phyloP scores from a whole-genome alignment of 2,329 filamentous ascomycete species.

The Botryotinia calthae region DNA sequence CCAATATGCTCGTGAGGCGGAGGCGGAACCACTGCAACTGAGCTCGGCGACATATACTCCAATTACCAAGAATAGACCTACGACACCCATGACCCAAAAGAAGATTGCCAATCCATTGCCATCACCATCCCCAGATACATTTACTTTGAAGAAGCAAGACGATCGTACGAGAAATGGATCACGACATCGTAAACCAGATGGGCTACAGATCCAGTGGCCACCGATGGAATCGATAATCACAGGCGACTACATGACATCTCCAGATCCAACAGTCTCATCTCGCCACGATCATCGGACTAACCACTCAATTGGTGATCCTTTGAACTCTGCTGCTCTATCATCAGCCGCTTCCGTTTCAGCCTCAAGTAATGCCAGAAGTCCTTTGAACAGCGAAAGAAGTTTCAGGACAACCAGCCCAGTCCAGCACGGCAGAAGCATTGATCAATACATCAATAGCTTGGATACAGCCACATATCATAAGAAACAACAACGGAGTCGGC shows the following conservation, averaged over 20 bases:
- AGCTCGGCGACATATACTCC: slow-evolving; percentile 39
- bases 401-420: slow-evolving; percentile 53
- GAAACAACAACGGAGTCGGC: slow-evolving; percentile 48
- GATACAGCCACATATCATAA: slow-evolving; percentile 70
- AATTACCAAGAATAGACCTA: slow-evolving; percentile 54
- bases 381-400: slow-evolving; percentile 45
- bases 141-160: slow-evolving; percentile 60
- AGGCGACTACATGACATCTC: slow-evolving; percentile 53
- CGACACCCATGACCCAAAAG: slow-evolving; percentile 62
- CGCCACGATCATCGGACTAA: slow-evolving; percentile 44
- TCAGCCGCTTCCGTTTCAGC: slow-evolving; percentile 54
- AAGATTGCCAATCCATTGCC: slow-evolving; percentile 56
- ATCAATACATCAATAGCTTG: slow-evolving; percentile 83
- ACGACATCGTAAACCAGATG: slow-evolving; percentile 74
- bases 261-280: slow-evolving; percentile 54
- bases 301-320: slow-evolving; percentile 5
- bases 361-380: slow-evolving; percentile 48
- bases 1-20: slow-evolving; percentile 33
- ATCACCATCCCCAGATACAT: slow-evolving; percentile 64
- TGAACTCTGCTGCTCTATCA: slow-evolving; percentile 43
- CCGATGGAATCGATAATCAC: slow-evolving; percentile 51
- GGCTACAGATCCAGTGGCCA: slow-evolving; percentile 62
- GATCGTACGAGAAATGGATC: slow-evolving; percentile 65
- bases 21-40: slow-evolving; percentile 41
- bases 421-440: slow-evolving; percentile 63